Evolutionary conservation across 768 basidiomycete species (phyloP).

Genomic region (Polyporus arcularius): DNA sequence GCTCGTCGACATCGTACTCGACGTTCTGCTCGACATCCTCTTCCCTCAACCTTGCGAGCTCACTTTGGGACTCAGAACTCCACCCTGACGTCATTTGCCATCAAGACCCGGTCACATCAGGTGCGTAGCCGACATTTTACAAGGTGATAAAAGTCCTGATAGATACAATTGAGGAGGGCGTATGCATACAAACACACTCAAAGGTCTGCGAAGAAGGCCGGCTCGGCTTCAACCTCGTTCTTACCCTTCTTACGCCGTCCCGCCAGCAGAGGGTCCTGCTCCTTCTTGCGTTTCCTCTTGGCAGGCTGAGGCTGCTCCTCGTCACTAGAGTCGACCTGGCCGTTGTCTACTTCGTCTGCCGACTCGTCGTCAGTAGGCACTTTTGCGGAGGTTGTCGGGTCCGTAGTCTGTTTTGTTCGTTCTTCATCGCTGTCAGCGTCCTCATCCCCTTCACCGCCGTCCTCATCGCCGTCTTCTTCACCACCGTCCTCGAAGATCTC

Average conservation of each 20-base stretch:
- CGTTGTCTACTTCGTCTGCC: conserved; percentile 42
- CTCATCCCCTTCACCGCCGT: conserved; percentile 19
- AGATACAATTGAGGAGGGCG: too few relatives aligned
- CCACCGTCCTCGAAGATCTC: conserved; percentile 68
- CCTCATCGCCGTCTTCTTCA: conserved; percentile 37
- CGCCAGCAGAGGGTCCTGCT: conserved; percentile 46
- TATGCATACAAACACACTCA: conserved; percentile 29
- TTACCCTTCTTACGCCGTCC: conserved; percentile 58
- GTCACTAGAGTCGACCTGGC: conserved; percentile 33
- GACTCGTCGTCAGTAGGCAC: conserved; percentile 20
- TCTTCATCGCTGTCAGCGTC: neutral
- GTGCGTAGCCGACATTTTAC: too few relatives aligned
- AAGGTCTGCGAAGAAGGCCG: conserved; percentile 68
- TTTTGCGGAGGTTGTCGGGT: neutral
- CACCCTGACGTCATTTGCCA: too few relatives aligned
- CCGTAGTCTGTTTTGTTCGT: neutral
- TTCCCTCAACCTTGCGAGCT: too few relatives aligned
- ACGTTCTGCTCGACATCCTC: too few relatives aligned
- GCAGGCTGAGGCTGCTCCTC: conserved; percentile 40
- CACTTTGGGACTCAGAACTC: too few relatives aligned
- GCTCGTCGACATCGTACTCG: too few relatives aligned
- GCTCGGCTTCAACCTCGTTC: conserved; percentile 58
- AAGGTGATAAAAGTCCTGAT: too few relatives aligned
- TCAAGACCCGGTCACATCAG: too few relatives aligned
- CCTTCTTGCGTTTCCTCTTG: conserved; percentile 61